These are phyloP conservation scores for Neltuma alba DNA, from an alignment of 306 rosid species.

Conservation along the genomic window DNA sequence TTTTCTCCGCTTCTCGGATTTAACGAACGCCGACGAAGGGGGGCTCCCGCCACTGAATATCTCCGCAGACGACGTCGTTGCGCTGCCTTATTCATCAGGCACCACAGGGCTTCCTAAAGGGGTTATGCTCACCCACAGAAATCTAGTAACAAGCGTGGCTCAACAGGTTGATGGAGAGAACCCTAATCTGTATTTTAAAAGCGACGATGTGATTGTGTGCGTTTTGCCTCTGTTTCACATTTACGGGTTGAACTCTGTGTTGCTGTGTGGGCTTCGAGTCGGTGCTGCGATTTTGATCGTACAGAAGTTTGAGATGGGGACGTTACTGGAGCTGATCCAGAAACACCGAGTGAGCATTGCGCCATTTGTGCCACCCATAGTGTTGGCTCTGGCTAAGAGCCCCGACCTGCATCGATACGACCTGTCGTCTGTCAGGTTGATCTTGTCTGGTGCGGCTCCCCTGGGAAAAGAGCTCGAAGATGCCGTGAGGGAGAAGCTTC, in stretches of 20 bases:
- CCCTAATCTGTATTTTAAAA: conserved; percentile 50
- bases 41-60: conserved; percentile 53
- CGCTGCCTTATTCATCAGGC: conserved; percentile 79
- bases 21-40: too few species aligned
- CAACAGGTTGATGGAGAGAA: conserved; percentile 78
- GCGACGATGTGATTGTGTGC: conserved; percentile 72
- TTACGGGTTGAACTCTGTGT: conserved; percentile 66
- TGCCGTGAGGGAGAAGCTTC: conserved; percentile 60
- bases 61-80: conserved; percentile 68
- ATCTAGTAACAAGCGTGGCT: conserved; percentile 66
- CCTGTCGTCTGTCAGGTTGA: conserved; percentile 63
- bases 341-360: conserved; percentile 61
- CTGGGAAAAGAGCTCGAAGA: conserved; percentile 69
- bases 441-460: conserved; percentile 81
- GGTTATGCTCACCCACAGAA: conserved; percentile 69
- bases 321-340: conserved; percentile 49
- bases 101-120: conserved; percentile 81
- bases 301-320: conserved; percentile 58
- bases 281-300: conserved; percentile 71
- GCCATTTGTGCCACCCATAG: conserved; percentile 78
- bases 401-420: conserved; percentile 33
- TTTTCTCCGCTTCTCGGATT: too few species aligned
- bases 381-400: conserved; percentile 49
- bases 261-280: conserved; percentile 60
- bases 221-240: conserved; percentile 83